Base-by-base conservation (phyloP, 2,329 filamentous ascomycete genomes). In the Fusarium chlamydosporum region DNA sequence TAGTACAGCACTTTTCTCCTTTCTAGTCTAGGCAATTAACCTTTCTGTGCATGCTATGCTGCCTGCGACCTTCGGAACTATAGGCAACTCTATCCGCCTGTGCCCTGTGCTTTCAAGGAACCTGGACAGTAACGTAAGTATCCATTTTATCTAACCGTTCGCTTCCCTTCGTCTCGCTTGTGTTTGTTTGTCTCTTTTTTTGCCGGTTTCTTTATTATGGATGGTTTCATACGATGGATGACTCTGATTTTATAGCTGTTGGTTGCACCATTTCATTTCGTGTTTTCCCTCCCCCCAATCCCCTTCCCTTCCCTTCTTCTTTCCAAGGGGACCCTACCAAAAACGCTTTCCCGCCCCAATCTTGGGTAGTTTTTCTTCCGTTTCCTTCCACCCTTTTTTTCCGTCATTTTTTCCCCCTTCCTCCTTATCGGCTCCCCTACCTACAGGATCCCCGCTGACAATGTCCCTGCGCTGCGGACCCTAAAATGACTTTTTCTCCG, bases 381-480 rank as follows among this genome's bases (percentile, higher is more conserved):
- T 12, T 27, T 16, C 12, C 26, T 6, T 58, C 23, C 9, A 26
- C 29, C 20, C n/a, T 35, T 31, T 18, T 27, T 16, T 33, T 12
- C 26, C 7, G 20, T 34, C 23, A 16, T 27, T 13, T 29, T 31
- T 15, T 18, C 7, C 9, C 12, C 23, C 37, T 12, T 20, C 26
- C 48, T 23, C 29, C 52, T 41, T 35, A 43, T 20, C 13, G 46
- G 31, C 33, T 48, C 26, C 29, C 23, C 20, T n/a, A 40, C 41
- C 27, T 15, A 18, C 29, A 27, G 7, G 8, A 61, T 61, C 38
- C 38, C 27, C n/a, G 43, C 29, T 47, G 45, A 7, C 45, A 34
- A 23, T 9, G 18, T 9, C 15, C 18, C 16, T 33, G 29, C 18
- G 29, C 16, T 33, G 29, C 18, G 29, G 29, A 20, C 9, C 29